Conservation (phyloP, 2,329 filamentous ascomycete genomes). For the Tolypocladium amazonense region DNA sequence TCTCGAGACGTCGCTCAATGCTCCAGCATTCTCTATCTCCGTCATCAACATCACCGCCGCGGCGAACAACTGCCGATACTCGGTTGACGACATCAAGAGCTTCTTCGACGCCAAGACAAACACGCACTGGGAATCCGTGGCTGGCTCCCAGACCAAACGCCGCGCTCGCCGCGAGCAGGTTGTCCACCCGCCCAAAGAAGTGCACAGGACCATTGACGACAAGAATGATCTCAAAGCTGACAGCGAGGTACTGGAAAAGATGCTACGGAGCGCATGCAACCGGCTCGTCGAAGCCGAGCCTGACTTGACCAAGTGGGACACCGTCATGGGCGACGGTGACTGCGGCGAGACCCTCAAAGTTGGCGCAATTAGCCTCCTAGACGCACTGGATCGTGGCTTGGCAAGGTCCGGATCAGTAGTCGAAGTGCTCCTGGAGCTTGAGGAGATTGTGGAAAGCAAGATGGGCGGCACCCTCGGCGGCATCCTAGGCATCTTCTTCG, state of each 20-base stretch:
- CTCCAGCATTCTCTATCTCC: conserved; percentile 59
- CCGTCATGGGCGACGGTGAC: conserved; percentile 54
- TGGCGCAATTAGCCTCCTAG: conserved; percentile 36
- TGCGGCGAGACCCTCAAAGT: conserved; percentile 52
- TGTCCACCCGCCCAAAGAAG: conserved; percentile 23
- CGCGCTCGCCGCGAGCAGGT: conserved; percentile 31
- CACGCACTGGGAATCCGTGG: conserved; percentile 42
- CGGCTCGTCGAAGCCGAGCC: conserved; percentile 48
- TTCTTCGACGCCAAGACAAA: conserved; percentile 57
- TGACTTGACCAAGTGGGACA: conserved; percentile 52
- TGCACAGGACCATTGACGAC: conserved; percentile 24
- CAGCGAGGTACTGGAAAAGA: conserved; percentile 37
- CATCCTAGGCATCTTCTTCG: conserved; percentile 44
- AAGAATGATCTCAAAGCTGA: conserved; percentile 39
- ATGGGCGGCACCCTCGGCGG: conserved; percentile 44
- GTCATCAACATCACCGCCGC: conserved; percentile 47
- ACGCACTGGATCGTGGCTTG: conserved; percentile 31
- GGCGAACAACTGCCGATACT: conserved; percentile 32
- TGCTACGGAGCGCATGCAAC: conserved; percentile 42
- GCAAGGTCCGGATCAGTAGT: conserved; percentile 32
- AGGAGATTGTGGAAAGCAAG: conserved; percentile 44
- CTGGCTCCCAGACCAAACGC: conserved; percentile 30
- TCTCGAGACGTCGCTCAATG: conserved; percentile 63
- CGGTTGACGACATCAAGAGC: conserved; percentile 42
- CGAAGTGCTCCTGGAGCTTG: conserved; percentile 35